A percentile compares a stretch with the other conserved stretches of the same genome.
These are phyloP conservation scores for Coprinopsis sp. DNA, from an alignment of 768 basidiomycete genomes.

Conservation along the genomic window DNA sequence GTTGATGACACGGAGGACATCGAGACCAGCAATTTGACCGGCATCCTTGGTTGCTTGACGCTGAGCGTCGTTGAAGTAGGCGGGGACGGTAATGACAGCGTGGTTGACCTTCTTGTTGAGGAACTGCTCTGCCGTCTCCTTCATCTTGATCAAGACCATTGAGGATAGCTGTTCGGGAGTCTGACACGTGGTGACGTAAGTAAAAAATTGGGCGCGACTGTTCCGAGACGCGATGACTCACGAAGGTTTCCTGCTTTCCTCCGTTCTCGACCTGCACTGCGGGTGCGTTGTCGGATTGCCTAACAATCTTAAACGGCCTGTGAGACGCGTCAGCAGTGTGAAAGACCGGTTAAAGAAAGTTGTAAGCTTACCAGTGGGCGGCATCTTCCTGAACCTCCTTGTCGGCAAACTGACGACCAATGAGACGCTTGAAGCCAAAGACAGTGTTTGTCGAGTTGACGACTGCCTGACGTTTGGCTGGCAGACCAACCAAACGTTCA, in stretches of 20 bases:
- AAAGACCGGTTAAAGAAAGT: no score
- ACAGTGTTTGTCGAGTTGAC: constrained; percentile 94
- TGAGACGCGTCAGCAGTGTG: no score
- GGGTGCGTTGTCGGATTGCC: constrained; percentile 69
- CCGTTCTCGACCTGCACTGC: constrained; percentile 82
- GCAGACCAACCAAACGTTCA: constrained; percentile 92
- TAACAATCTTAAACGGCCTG: constrained; percentile 80
- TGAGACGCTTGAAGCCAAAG: constrained; percentile 89
- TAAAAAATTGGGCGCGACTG: neutral
- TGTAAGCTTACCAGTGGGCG: constrained; percentile 65
- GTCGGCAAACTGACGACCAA: constrained; percentile 91
- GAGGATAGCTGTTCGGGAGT: constrained; percentile 83
- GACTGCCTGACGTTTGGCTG: constrained; percentile 95
- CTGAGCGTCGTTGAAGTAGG: constrained; percentile 99
- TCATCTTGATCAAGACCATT: constrained; percentile 90
- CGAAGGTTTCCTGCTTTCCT: constrained; percentile 76
- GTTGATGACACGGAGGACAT: constrained; percentile 97
- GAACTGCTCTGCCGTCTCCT: constrained; percentile 90
- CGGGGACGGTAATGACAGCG: constrained; percentile 92
- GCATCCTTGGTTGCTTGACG: constrained; percentile 98
- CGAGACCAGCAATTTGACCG: constrained; percentile 94
- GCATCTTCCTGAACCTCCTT: constrained; percentile 90
- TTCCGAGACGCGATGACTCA: constrained; percentile 33
- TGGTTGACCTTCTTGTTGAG: constrained; percentile 90
- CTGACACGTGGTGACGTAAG: constrained; percentile 39